A percentile compares a stretch with the other conserved stretches of the same genome.
Conservation (phyloP, 2,329 filamentous ascomycete species). For the Cladosporium austrohemisphaericum region DNA sequence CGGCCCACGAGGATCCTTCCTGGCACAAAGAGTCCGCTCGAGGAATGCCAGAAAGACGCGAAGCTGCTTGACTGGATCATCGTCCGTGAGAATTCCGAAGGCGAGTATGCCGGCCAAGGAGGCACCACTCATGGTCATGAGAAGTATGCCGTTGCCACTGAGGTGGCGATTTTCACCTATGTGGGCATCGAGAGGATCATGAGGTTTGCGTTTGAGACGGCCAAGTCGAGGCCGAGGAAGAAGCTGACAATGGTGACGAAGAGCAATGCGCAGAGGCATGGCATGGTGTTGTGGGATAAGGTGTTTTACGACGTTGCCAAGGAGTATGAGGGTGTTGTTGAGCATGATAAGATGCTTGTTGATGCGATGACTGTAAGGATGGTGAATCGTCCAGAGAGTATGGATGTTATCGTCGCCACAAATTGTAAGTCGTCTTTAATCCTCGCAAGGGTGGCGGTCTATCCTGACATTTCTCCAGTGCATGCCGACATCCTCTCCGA, state of each 20-base stretch:
- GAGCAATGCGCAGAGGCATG: slow-evolving; percentile 47
- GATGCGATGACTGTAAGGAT: slow-evolving; percentile 50
- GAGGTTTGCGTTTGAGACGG: slow-evolving; percentile 47
- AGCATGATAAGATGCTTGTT: slow-evolving; percentile 49
- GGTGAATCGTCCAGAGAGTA: slow-evolving; percentile 42
- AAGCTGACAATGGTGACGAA: slow-evolving; percentile 51
- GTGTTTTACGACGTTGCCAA: slow-evolving; percentile 45
- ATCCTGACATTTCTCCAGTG: slow-evolving; percentile 23
- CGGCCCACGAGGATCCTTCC: slow-evolving; percentile 49
- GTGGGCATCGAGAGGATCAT: slow-evolving; percentile 47
- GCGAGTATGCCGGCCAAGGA: slow-evolving; percentile 48
- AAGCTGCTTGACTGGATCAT: slow-evolving; percentile 47
- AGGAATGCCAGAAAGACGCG: slow-evolving; percentile 31
- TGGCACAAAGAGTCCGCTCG: slow-evolving; percentile 41
- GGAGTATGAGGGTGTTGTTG: slow-evolving; percentile 43
- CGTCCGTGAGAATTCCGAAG: slow-evolving; percentile 47
- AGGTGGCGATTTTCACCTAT: slow-evolving; percentile 46
- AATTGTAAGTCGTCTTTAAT: slow-evolving; percentile 42
- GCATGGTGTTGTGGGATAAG: slow-evolving; percentile 49
- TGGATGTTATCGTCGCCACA: slow-evolving; percentile 49
- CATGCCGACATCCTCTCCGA: slow-evolving; percentile 55
- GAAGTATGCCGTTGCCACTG: slow-evolving; percentile 41
- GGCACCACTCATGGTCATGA: slow-evolving; percentile 42
- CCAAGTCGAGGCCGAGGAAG: slow-evolving; percentile 40
- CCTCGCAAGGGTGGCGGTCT: too few species aligned